Percentiles rank a stretch among this genome's conserved stretches.
These are phyloP conservation scores for Mortierella sp. DNA, from an alignment of 371 early-diverging fungal genomes.

Conservation along the genomic window DNA sequence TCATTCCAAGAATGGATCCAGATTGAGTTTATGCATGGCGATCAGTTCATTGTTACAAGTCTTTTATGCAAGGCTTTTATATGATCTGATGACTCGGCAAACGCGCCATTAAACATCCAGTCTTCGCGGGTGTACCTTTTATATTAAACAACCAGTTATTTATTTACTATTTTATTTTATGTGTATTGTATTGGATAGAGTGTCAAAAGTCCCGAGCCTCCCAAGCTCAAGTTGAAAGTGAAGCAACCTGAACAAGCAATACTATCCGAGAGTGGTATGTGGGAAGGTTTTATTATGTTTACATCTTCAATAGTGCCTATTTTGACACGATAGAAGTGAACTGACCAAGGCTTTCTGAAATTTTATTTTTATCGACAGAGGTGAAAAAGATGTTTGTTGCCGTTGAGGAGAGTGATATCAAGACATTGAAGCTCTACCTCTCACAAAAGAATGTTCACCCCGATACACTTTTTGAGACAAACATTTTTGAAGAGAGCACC, in stretches of 20 bases:
- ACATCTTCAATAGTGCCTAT: neutral
- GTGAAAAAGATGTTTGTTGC: slow-evolving; percentile 46
- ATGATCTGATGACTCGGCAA: too few species aligned
- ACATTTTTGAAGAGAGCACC: slow-evolving; percentile 69
- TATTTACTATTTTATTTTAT: neutral
- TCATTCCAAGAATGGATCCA: neutral
- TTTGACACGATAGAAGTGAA: neutral
- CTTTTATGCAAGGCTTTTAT: neutral
- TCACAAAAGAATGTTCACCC: slow-evolving; percentile 59
- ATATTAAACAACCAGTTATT: neutral
- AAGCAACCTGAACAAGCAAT: slow-evolving; percentile 50
- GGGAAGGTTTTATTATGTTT: neutral
- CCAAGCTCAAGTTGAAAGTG: slow-evolving; percentile 47
- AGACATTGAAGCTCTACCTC: slow-evolving; percentile 30
- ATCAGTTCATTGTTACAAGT: neutral
- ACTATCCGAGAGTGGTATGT: slow-evolving; percentile 42
- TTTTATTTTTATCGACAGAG: slow-evolving; percentile 17
- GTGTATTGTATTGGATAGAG: slow-evolving; percentile 7
- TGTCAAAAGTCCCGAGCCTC: slow-evolving; percentile 35
- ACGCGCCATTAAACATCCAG: too few species aligned
- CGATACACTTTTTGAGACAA: slow-evolving; percentile 67
- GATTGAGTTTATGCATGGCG: neutral
- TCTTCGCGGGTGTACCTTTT: neutral
- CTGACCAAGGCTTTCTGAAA: neutral
- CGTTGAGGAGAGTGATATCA: slow-evolving; percentile 47